Percentiles rank a stretch among this genome's conserved stretches.
Conservation (phyloP, 768 basidiomycete genomes). For the Tulasnella sp. region DNA sequence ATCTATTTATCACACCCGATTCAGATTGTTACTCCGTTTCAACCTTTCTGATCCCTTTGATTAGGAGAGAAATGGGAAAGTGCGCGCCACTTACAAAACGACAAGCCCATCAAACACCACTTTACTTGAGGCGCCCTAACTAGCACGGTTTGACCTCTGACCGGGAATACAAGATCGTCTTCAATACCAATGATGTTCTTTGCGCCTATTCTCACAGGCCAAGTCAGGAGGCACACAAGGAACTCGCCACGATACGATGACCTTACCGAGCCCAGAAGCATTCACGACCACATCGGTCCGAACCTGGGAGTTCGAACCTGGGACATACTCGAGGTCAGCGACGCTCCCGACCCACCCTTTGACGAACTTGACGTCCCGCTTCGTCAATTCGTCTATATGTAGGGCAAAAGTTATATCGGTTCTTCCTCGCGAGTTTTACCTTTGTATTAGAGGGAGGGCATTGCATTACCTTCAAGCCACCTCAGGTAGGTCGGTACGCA, state of each 20-base stretch:
- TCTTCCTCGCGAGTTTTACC: neutral
- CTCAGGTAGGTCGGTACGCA: slow-evolving; percentile 43
- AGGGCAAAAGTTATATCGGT: no score
- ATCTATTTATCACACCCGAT: neutral
- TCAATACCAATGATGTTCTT: slow-evolving; percentile 70
- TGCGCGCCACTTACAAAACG: slow-evolving; percentile 5
- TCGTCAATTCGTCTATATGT: slow-evolving; percentile 25
- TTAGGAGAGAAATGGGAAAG: no score
- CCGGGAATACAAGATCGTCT: slow-evolving; percentile 61
- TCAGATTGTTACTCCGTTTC: no score
- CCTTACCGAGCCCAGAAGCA: slow-evolving; percentile 42
- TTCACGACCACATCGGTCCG: slow-evolving; percentile 38
- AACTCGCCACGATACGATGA: neutral
- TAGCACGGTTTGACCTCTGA: slow-evolving; percentile 77
- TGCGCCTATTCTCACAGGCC: slow-evolving; percentile 36
- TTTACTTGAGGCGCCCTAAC: slow-evolving; percentile 57
- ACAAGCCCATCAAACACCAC: slow-evolving; percentile 2
- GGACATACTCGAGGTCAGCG: slow-evolving; percentile 37
- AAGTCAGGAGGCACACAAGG: neutral
- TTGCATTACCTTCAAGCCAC: slow-evolving; percentile 32
- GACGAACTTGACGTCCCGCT: slow-evolving; percentile 36
- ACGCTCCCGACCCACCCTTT: slow-evolving; percentile 35
- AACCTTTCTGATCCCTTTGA: no score
- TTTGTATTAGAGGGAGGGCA: neutral
- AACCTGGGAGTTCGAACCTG: slow-evolving; percentile 25